These are phyloP conservation scores for Lophiotrema nucula DNA, from an alignment of 495 filamentous ascomycete species.

Conservation along the genomic window DNA sequence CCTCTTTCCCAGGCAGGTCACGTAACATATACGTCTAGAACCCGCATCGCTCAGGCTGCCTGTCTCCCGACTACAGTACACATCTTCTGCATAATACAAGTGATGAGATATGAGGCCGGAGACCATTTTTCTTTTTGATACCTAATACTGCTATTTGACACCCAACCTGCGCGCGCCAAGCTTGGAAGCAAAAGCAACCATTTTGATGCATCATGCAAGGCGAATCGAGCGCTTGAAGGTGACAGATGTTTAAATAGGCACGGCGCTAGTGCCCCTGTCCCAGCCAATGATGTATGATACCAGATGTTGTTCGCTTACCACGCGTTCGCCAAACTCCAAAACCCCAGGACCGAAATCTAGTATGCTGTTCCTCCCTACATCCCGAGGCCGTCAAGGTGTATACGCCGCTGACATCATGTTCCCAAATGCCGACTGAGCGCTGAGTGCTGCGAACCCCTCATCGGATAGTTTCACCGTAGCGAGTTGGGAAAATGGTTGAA, in stretches of 20 bases:
- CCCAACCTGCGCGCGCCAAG: constrained; percentile 23
- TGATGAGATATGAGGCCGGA: background rate
- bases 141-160: constrained; percentile 12
- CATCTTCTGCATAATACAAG: background rate
- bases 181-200: constrained; percentile 11
- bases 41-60: too few species aligned
- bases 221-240: background rate
- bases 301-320: constrained; percentile 10
- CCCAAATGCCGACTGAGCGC: background rate
- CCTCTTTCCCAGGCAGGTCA: too few species aligned
- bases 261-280: constrained; percentile 4
- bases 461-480: constrained; percentile 10
- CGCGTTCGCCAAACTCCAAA: background rate
- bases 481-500: constrained; percentile 40
- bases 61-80: too few species aligned
- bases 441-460: background rate
- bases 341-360: background rate
- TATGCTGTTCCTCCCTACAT: background rate
- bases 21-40: too few species aligned
- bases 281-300: constrained; percentile 1
- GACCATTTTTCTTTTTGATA: constrained; percentile 6
- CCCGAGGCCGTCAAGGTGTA: background rate
- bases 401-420: constrained; percentile 13
- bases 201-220: background rate
- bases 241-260: constrained; percentile 20